Conservation (phyloP, 768 basidiomycete genomes). For the Cytidiella melzeri region DNA sequence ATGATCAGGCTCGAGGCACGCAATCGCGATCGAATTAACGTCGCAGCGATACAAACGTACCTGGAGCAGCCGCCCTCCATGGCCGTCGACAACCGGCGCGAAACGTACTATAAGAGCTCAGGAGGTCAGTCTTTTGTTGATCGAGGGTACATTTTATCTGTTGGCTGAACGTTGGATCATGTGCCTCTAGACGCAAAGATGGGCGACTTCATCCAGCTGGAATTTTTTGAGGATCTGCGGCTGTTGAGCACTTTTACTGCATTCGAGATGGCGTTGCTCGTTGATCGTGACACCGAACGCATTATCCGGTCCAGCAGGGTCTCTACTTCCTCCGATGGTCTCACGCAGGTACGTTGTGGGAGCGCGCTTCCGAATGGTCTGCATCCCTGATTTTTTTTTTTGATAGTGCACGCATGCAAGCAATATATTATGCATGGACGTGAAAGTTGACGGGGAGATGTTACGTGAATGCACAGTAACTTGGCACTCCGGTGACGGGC, state of each 20-base stretch:
- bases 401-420: too few species aligned
- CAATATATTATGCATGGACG: background rate
- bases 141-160: too few species aligned
- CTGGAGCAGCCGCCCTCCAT: constrained; percentile 40
- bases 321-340: constrained; percentile 17
- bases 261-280: constrained; percentile 31
- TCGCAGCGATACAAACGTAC: constrained; percentile 31
- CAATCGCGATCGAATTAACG: constrained; percentile 30
- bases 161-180: background rate
- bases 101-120: constrained; percentile 46
- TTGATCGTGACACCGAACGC: constrained; percentile 27
- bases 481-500: background rate
- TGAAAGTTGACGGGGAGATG: constrained; percentile 17
- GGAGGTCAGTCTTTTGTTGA: constrained; percentile 10
- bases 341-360: constrained; percentile 23
- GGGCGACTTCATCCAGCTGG: constrained; percentile 36
- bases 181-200: constrained; percentile 18
- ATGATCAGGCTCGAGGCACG: constrained; percentile 38
- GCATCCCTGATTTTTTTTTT: too few species aligned
- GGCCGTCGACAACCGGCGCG: constrained; percentile 49
- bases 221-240: constrained; percentile 25
- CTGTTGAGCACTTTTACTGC: constrained; percentile 8
- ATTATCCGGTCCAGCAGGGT: constrained; percentile 16
- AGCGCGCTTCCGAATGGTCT: too few species aligned
- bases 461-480: background rate